Evolutionary conservation across 1,284 basidiomycete genomes (phyloP).

Genomic region (Rhodotorula glutinis): DNA sequence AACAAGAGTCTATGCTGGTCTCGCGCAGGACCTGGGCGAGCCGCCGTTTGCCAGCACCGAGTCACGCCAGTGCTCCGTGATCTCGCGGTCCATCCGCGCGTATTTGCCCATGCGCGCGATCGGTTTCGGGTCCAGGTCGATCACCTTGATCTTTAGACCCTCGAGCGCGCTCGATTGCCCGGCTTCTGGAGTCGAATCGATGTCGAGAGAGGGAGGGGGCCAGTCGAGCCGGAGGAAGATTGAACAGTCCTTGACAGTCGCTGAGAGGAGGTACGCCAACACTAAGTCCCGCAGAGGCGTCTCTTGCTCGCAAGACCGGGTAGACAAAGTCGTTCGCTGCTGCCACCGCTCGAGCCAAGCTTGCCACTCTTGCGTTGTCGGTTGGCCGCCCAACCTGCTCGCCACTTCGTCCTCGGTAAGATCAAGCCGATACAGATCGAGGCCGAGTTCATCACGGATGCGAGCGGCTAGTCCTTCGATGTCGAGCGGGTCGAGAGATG

Average conservation of each 20-base stretch:
- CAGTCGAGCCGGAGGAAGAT: slow-evolving; percentile 61
- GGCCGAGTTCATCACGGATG: background rate
- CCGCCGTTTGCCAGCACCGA: no score
- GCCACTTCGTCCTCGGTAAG: background rate
- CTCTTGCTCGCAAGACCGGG: background rate
- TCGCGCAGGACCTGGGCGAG: no score
- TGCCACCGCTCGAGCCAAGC: slow-evolving; percentile 25
- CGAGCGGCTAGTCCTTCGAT: slow-evolving; percentile 66
- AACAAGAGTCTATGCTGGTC: no score
- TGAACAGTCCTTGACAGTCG: slow-evolving; percentile 96
- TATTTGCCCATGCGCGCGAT: slow-evolving; percentile 66
- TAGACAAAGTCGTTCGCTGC: no score
- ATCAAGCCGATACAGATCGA: background rate
- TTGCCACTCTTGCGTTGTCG: slow-evolving; percentile 45
- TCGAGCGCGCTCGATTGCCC: background rate
- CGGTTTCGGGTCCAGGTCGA: slow-evolving; percentile 83
- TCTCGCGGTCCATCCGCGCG: slow-evolving; percentile 67
- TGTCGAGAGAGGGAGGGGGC: background rate
- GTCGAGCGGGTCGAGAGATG: slow-evolving; percentile 71
- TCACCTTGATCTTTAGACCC: slow-evolving; percentile 58
- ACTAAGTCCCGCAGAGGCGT: slow-evolving; percentile 57
- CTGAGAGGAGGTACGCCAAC: slow-evolving; percentile 75
- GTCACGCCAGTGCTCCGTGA: slow-evolving; percentile 52
- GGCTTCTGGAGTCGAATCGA: background rate
- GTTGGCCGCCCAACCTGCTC: slow-evolving; percentile 24